Evolutionary conservation across 2,329 filamentous ascomycete species (phyloP).

Genomic region (Penicillium aurantiogriseum): DNA sequence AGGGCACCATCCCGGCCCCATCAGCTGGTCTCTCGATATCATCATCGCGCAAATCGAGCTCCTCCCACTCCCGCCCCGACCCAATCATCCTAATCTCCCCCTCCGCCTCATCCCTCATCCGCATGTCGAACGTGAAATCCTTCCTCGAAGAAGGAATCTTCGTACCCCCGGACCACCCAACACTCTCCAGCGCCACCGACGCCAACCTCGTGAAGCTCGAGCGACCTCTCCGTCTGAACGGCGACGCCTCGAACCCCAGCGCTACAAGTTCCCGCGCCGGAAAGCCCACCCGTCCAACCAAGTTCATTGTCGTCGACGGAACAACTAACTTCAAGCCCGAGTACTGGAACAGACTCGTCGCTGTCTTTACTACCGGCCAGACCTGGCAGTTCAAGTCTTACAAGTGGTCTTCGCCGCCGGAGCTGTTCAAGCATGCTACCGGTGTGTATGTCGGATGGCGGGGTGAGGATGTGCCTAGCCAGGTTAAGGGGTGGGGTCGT

Average conservation of each 20-base stretch:
- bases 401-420: constrained; percentile 86
- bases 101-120: constrained; percentile 88
- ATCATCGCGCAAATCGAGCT: constrained; percentile 40
- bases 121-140: constrained; percentile 91
- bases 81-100: constrained; percentile 97
- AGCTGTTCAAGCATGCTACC: constrained; percentile 83
- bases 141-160: constrained; percentile 88
- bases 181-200: constrained; percentile 60
- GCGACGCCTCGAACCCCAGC: constrained; percentile 31
- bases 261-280: constrained; percentile 42
- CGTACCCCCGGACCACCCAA: constrained; percentile 66
- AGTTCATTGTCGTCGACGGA: constrained; percentile 93
- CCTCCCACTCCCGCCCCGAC: constrained; percentile 54
- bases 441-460: constrained; percentile 91
- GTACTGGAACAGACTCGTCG: constrained; percentile 94
- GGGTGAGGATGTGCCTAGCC: constrained; percentile 74
- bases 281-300: constrained; percentile 65
- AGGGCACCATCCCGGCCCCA: constrained; percentile 36
- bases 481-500: constrained; percentile 79
- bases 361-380: constrained; percentile 96
- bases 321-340: constrained; percentile 96
- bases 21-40: constrained; percentile 40
- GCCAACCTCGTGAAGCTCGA: constrained; percentile 83
- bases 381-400: constrained; percentile 98
- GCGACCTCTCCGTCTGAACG: constrained; percentile 65